These are phyloP conservation scores for Hypoxylon sp. DNA, from an alignment of 2,329 filamentous ascomycete species.

Conservation along the genomic window DNA sequence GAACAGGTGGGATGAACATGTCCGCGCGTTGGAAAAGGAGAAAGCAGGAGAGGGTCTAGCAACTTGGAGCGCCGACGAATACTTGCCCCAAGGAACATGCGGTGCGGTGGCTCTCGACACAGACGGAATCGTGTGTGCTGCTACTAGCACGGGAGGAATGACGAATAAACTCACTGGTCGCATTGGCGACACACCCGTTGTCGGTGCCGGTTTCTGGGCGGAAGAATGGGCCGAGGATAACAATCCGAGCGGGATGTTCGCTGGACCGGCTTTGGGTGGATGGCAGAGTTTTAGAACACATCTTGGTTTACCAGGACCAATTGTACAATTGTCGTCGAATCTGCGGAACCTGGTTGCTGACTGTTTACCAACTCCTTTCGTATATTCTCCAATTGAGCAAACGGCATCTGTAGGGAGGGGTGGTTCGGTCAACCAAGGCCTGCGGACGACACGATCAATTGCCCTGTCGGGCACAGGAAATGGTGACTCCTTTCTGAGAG, in stretches of 20 bases:
- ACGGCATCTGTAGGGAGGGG: not conserved
- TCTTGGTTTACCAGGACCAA: slow-evolving; percentile 49
- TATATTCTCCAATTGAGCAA: slow-evolving; percentile 54
- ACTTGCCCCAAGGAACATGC: slow-evolving; percentile 85
- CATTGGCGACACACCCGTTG: slow-evolving; percentile 86
- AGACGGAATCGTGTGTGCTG: slow-evolving; percentile 79
- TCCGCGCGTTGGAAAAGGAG: slow-evolving; percentile 67
- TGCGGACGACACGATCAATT: slow-evolving; percentile 58
- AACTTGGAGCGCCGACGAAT: slow-evolving; percentile 72
- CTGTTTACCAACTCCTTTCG: slow-evolving; percentile 67
- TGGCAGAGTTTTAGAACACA: slow-evolving; percentile 43
- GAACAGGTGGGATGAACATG: slow-evolving; percentile 82
- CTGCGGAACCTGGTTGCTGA: slow-evolving; percentile 67
- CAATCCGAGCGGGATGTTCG: slow-evolving; percentile 48
- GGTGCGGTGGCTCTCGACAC: slow-evolving; percentile 85
- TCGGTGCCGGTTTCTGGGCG: slow-evolving; percentile 91
- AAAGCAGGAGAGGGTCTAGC: slow-evolving; percentile 56
- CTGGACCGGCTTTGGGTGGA: slow-evolving; percentile 14
- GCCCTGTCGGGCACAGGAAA: slow-evolving; percentile 87
- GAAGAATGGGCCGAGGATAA: slow-evolving; percentile 78
- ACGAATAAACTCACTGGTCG: slow-evolving; percentile 91
- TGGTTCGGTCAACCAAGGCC: slow-evolving; percentile 22
- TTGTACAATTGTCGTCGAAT: slow-evolving; percentile 57
- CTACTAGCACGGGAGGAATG: slow-evolving; percentile 79
- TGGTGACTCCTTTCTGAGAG: slow-evolving; percentile 86